These are phyloP conservation scores for Panaeolus cyanescens DNA, from an alignment of 768 basidiomycete species.

Conservation along the genomic window DNA sequence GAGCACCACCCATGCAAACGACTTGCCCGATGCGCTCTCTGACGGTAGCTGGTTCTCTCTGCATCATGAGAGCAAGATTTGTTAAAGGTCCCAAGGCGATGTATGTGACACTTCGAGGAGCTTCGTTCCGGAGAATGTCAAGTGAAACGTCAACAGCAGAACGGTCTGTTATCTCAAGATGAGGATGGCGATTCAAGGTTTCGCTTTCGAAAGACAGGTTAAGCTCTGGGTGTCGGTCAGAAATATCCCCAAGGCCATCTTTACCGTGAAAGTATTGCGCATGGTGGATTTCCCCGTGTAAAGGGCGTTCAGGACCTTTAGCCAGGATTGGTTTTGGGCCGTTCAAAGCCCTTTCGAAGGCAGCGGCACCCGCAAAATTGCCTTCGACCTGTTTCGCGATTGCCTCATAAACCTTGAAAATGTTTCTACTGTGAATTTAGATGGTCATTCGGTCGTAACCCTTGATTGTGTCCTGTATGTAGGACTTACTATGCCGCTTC, in stretches of 20 bases:
- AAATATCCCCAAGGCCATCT: slow-evolving; percentile 69
- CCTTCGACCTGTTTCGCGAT: slow-evolving; percentile 58
- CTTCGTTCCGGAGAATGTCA: slow-evolving; percentile 52
- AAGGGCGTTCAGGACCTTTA: slow-evolving; percentile 63
- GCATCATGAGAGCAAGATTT: slow-evolving; percentile 71
- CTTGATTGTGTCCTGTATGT: slow-evolving; percentile 13
- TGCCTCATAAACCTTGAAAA: slow-evolving; percentile 74
- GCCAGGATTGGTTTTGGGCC: slow-evolving; percentile 60
- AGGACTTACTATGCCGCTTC: slow-evolving; percentile 58
- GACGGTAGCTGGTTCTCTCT: slow-evolving; percentile 53
- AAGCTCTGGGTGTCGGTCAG: slow-evolving; percentile 66
- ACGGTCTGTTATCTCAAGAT: slow-evolving; percentile 46
- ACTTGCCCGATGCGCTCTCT: slow-evolving; percentile 67
- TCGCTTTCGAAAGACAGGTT: slow-evolving; percentile 27
- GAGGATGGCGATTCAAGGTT: slow-evolving; percentile 32
- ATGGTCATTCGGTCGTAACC: neutral
- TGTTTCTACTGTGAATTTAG: slow-evolving; percentile 55
- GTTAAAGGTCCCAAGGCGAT: slow-evolving; percentile 79
- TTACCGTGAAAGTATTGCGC: slow-evolving; percentile 90
- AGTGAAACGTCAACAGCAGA: slow-evolving; percentile 56
- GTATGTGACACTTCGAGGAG: slow-evolving; percentile 63
- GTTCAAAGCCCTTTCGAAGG: slow-evolving; percentile 66
- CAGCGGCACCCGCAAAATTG: slow-evolving; percentile 50
- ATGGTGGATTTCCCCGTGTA: slow-evolving; percentile 69
- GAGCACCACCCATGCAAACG: slow-evolving; percentile 90